Evolutionary conservation across 805 yeast species (phyloP).

Genomic region (Pichia occidentalis): DNA sequence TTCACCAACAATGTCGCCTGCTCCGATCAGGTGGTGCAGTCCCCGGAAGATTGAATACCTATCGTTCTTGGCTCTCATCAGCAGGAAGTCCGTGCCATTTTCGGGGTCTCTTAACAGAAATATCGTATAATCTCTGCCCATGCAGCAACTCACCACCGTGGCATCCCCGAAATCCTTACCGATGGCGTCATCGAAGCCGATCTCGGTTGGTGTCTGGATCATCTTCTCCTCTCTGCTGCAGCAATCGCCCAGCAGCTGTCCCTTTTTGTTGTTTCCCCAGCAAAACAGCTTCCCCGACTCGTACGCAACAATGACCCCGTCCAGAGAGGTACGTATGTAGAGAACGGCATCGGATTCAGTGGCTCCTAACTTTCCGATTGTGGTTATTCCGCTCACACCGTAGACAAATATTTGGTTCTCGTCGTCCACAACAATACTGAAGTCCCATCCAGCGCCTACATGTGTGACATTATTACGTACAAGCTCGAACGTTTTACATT

Average conservation of each 20-base stretch:
- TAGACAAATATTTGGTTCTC: conserved; percentile 39
- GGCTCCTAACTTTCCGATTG: neutral
- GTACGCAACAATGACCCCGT: conserved; percentile 36
- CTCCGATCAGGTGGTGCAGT: neutral
- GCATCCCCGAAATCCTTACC: neutral
- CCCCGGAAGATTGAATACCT: conserved; percentile 2
- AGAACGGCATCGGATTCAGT: conserved; percentile 6
- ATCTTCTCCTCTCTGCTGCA: conserved; percentile 14
- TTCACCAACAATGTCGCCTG: neutral
- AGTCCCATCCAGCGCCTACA: conserved; percentile 79
- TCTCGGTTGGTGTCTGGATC: conserved; percentile 21
- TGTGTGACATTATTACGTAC: conserved; percentile 33
- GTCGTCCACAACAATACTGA: conserved; percentile 42
- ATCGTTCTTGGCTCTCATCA: conserved; percentile 28
- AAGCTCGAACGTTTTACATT: neutral
- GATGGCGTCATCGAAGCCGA: conserved; percentile 8
- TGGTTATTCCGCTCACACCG: conserved; percentile 34
- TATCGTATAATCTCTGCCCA: conserved; percentile 59
- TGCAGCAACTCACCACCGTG: conserved; percentile 19
- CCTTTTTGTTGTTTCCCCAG: conserved; percentile 65
- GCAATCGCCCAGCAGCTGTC: conserved; percentile 38
- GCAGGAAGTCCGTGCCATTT: neutral
- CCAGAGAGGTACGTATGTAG: conserved; percentile 35
- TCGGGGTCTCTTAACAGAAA: conserved; percentile 19
- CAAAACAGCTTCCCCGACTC: conserved; percentile 44